phyloP scores from a whole-genome alignment of 176 grass and related monocot species.

The Pontederia paniculata region DNA sequence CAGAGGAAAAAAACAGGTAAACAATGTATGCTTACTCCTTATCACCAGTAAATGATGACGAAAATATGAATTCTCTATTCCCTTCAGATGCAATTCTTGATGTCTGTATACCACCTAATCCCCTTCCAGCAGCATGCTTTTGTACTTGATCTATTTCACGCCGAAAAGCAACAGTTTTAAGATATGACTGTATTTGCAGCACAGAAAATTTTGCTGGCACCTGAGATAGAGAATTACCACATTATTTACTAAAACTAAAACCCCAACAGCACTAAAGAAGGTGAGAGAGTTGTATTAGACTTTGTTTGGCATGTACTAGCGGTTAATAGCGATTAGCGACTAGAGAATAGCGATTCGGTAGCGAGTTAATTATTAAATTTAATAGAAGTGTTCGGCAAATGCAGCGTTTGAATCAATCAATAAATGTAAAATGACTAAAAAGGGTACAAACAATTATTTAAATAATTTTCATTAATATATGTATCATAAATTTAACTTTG shows the following conservation, averaged over 20 bases:
- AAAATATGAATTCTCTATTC: slow-evolving; percentile 97
- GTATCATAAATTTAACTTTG: too few species aligned
- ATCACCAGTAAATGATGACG: slow-evolving; percentile 91
- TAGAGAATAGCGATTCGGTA: too few species aligned
- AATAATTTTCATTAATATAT: too few species aligned
- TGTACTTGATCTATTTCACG: slow-evolving; percentile 88
- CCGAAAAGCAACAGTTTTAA: slow-evolving; percentile 95
- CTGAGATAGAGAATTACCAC: slow-evolving; percentile 28
- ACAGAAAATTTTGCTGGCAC: slow-evolving; percentile 90
- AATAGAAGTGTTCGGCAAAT: too few species aligned
- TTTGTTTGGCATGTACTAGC: too few species aligned
- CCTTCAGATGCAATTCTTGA: slow-evolving; percentile 91
- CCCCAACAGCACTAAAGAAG: background rate
- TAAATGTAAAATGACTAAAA: too few species aligned
- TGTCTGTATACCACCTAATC: slow-evolving; percentile 72
- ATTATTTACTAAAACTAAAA: slow-evolving; percentile 5
- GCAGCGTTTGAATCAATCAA: too few species aligned
- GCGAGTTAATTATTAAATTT: too few species aligned
- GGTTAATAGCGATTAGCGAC: too few species aligned
- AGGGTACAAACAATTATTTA: too few species aligned
- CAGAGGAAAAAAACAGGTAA: background rate
- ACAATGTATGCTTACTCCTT: slow-evolving; percentile 62
- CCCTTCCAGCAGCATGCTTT: slow-evolving; percentile 54
- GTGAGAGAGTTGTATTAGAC: background rate
- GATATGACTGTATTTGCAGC: slow-evolving; percentile 96